These are phyloP conservation scores for Uromyces viciae-fabae DNA, from an alignment of 1,284 basidiomycete genomes.

Conservation along the genomic window DNA sequence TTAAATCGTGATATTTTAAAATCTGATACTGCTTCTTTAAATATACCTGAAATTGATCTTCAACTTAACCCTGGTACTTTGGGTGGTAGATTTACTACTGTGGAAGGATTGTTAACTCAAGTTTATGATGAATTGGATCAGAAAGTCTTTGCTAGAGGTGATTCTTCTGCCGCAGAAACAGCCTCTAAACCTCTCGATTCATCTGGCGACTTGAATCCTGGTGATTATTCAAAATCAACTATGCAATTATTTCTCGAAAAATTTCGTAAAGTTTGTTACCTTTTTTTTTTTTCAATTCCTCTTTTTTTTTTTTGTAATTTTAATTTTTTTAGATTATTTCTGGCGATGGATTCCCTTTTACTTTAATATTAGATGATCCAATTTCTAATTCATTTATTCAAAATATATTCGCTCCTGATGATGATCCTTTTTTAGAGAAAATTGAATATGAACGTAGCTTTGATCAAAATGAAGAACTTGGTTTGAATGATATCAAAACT, in stretches of 20 bases:
- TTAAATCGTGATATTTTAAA: constrained; percentile 91
- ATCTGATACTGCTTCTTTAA: constrained; percentile 84
- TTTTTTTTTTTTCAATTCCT: no score
- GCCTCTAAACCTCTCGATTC: not conserved
- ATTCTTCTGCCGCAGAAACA: constrained; percentile 58
- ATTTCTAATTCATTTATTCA: constrained; percentile 93
- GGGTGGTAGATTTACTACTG: constrained; percentile 95
- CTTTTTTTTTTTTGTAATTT: not conserved
- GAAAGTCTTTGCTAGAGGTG: constrained; percentile 79
- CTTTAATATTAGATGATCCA: constrained; percentile 91
- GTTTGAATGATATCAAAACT: constrained; percentile 92
- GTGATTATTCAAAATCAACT: constrained; percentile 60
- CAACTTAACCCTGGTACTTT: constrained; percentile 87
- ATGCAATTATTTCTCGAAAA: constrained; percentile 72
- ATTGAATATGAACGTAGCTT: constrained; percentile 77
- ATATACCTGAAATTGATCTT: constrained; percentile 92
- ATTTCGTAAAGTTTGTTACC: constrained; percentile 66
- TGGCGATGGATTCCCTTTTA: constrained; percentile 74
- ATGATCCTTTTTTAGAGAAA: constrained; percentile 82
- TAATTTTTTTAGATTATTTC: constrained; percentile 64
- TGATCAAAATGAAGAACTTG: constrained; percentile 92
- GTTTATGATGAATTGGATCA: constrained; percentile 91
- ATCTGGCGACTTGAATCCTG: constrained; percentile 46
- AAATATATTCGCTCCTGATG: constrained; percentile 77
- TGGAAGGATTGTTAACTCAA: constrained; percentile 91